phyloP scores from a whole-genome alignment of 164 flowering plant species.

The Dillenia suffruticosa region DNA sequence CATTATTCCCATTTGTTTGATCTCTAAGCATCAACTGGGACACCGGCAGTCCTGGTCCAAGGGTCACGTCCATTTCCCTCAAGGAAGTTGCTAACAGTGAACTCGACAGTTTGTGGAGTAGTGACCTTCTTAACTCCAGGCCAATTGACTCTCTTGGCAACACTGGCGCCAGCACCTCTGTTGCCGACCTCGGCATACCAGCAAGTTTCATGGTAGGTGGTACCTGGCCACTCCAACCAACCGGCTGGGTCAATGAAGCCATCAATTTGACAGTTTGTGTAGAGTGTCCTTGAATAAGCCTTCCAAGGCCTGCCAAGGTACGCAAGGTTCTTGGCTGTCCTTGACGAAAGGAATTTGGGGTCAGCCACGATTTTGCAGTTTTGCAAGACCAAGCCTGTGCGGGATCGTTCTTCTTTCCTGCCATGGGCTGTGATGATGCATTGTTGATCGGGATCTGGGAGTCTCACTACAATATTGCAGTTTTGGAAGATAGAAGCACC shows the following conservation, averaged over 20 bases:
- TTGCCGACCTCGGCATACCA: not conserved
- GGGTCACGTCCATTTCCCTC: no score
- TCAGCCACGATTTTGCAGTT: not conserved
- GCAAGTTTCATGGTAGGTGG: not conserved
- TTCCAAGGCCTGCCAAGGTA: constrained; percentile 2
- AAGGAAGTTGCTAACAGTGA: no score
- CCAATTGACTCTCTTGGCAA: not conserved
- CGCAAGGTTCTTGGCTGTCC: not conserved
- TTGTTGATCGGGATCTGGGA: not conserved
- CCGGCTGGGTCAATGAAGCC: not conserved
- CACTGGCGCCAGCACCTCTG: not conserved
- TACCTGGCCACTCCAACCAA: not conserved
- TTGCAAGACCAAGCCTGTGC: not conserved
- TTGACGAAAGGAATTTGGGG: not conserved
- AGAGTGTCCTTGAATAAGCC: not conserved
- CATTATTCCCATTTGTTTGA: no score
- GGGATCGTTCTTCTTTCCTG: not conserved
- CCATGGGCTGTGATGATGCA: not conserved
- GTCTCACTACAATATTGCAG: not conserved
- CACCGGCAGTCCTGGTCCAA: no score
- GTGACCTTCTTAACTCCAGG: not conserved
- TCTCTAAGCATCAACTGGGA: no score
- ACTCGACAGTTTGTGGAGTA: no score
- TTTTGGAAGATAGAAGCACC: not conserved
- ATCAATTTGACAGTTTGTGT: not conserved